Evolutionary conservation across 129 eudicot species (phyloP).

Genomic region (Artemisia tridentata): DNA sequence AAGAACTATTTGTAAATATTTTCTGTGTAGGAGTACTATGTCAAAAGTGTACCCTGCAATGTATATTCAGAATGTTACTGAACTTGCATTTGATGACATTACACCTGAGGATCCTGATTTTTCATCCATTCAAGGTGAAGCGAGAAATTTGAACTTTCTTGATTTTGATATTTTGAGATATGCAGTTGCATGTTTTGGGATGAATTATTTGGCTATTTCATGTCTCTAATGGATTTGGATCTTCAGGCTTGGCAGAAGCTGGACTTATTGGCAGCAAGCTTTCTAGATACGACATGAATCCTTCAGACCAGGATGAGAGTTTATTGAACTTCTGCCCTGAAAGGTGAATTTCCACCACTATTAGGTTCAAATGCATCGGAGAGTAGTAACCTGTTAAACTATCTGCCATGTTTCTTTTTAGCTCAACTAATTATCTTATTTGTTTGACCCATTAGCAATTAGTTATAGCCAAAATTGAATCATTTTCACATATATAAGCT

Average conservation of each 20-base stretch:
- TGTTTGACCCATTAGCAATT: too few relatives aligned
- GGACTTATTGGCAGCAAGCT: conserved; percentile 96
- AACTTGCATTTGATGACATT: conserved; percentile 94
- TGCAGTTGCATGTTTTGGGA: neutral
- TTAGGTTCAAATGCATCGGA: conserved; percentile 82
- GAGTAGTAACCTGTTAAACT: conserved; percentile 13
- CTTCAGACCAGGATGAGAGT: conserved; percentile 58
- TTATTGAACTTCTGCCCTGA: conserved; percentile 69
- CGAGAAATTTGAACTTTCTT: conserved; percentile 8
- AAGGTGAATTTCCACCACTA: conserved; percentile 65
- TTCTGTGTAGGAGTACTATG: conserved; percentile 52
- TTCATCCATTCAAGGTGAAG: conserved; percentile 84
- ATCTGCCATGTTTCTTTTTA: too few relatives aligned
- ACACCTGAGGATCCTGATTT: conserved; percentile 95
- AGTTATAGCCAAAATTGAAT: too few relatives aligned
- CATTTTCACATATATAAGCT: too few relatives aligned
- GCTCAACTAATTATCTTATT: too few relatives aligned
- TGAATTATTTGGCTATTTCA: neutral
- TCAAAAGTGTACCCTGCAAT: conserved; percentile 98
- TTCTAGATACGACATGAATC: conserved; percentile 70
- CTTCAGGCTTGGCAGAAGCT: conserved; percentile 95
- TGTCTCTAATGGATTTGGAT: conserved; percentile 20
- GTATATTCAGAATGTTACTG: conserved; percentile 91
- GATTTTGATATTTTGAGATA: neutral
- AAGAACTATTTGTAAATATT: too few relatives aligned